Base-by-base conservation (phyloP, 805 yeast species). In the Cyberlindnera mississippiensis region DNA sequence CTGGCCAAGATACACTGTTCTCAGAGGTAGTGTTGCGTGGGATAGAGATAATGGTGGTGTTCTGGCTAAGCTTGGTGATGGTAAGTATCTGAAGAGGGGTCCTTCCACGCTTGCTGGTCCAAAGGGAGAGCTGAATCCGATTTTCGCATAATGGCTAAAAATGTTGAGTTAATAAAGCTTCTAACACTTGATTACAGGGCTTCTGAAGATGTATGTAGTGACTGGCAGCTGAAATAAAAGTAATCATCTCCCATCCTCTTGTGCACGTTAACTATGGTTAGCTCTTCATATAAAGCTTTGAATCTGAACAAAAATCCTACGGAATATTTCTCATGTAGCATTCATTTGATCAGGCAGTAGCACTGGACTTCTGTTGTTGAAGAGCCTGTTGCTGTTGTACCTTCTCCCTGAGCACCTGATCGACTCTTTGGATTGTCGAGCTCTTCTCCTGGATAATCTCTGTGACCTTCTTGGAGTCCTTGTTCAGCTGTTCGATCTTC, bases 391-490 rank as follows among this genome's bases (percentile, higher is more conserved):
- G 73, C 33, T 69, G 63, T 45, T 20, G 24, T 6, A 79, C 65
- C 57, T 75, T 78, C 38, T 66, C 62, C 56, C 82, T 72, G 50
- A 80, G 67, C 15, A 75, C 71, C 51, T 68, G 61, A 51, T 84
- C 87, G 26, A 86, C 73, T 38, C 75, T 75, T 51, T 78, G 76
- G 49, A 85, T 61, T 29, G 79, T 68, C 30, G 78, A 78, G 41
- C 80, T 69, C 64, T 90, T 91, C 56, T 83, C 89, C 42, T 77
- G 77, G 44, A 91, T 80, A 19, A 93, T 80, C 20, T 73, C 78
- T 49, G 81, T 81, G 49, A 91, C 72, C 55, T 88, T 88, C 14
- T 72, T 73, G 6, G 86, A 72, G 61, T 93, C 96, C 47, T 73
- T 74, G 44, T 71, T 78, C 55, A 91, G 66, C 49, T 91, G 90